Evolutionary conservation across 352 stramenopile species (phyloP), one percentile per base, ranked within the genome.

Genomic region (Phytopythium montanum): DNA sequence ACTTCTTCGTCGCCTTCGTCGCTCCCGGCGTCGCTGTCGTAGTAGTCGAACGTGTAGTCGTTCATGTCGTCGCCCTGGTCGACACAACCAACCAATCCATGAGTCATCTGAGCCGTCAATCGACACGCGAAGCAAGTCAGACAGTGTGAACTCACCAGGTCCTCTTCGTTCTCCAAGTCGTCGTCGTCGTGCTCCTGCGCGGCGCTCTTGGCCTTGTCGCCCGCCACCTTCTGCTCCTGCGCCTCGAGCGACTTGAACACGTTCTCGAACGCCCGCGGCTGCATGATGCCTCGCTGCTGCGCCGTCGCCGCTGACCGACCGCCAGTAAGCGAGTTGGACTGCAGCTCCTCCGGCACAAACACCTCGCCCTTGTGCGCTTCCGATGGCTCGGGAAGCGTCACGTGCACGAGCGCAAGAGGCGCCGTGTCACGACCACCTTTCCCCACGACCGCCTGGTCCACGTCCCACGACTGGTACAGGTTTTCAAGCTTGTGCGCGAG

Each of bases 41-140:
- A 90, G 64, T 90, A 90, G 57, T 90, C 80, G 56, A 87, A 87
- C 42, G 80, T 90, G 70, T 90, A 90, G 69, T 90, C 80, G 72
- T 90, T 90, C 69, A 82, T 87, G 60, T 90, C 80, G 44, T 90
- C 80, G 39, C 80, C 79, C 65, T 71, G 36, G 9, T 29, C 42
- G 21, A n/a, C n/a, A n/a, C n/a, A 9, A 49, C 2, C 9, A 29
- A 3, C 42, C 18, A 10, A 23, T 19, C 42, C 1, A 8, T 51
- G 25, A 33, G 21, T 49, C 50, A 5, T 28, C 36, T 5, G 14
- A 8, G 50, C 5, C 5, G 39, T 10, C 36, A 46, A 13, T 25
- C 2, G 51, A 5, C 41, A 10, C 25, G 41, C 19, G 41, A 14
- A 36, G n/a, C 21, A 14, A 36, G n/a, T 10, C 41, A 28, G 10